phyloP scores from a whole-genome alignment of 192 early-diverging fungal species.

The Rhizoclosmatium globosum region DNA sequence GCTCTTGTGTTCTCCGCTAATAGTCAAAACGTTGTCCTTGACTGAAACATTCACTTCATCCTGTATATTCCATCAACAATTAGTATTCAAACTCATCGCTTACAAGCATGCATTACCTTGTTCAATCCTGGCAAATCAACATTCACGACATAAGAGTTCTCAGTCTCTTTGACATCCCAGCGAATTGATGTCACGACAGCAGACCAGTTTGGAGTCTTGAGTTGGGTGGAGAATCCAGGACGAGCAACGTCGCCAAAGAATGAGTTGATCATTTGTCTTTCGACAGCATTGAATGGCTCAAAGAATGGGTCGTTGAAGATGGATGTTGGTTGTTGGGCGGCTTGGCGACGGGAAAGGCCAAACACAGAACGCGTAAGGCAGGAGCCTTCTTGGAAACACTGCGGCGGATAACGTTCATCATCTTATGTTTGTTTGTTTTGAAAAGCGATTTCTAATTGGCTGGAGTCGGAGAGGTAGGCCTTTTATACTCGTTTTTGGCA shows the following conservation, averaged over 20 bases:
- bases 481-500: neutral
- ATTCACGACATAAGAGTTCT: constrained; percentile 53
- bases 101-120: constrained; percentile 22
- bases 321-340: neutral
- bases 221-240: neutral
- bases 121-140: constrained; percentile 32
- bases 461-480: neutral
- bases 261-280: constrained; percentile 17
- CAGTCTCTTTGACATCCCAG: constrained; percentile 57
- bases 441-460: neutral
- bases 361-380: neutral
- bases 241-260: neutral
- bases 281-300: constrained; percentile 5
- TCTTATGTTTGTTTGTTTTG: constrained; percentile 14
- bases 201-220: neutral
- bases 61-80: constrained; percentile 9
- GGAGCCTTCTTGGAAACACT: neutral
- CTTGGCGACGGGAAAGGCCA: neutral
- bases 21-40: constrained; percentile 50
- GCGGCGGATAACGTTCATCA: neutral
- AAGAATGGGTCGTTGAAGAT: constrained; percentile 7
- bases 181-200: constrained; percentile 8
- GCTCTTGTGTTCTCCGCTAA: constrained; percentile 54
- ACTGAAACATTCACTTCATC: constrained; percentile 58
- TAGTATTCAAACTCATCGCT: neutral